phyloP scores from a whole-genome alignment of 2,329 filamentous ascomycete species.

The Nigrograna mackinnonii region DNA sequence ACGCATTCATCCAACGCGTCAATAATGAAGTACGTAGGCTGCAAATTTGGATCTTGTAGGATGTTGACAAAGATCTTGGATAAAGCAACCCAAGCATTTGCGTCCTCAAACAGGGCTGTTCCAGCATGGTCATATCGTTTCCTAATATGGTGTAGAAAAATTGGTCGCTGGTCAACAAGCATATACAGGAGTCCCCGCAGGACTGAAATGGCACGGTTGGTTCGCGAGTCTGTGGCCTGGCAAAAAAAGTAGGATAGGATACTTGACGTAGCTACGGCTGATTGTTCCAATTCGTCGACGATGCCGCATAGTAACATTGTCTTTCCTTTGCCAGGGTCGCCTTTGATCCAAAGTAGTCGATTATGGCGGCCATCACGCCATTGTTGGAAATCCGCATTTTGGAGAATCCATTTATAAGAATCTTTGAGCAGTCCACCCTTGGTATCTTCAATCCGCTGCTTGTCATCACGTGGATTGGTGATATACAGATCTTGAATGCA shows the following conservation, averaged over 20 bases:
- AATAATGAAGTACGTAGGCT: slow-evolving; percentile 9
- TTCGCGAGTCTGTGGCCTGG: slow-evolving; percentile 38
- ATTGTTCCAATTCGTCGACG: slow-evolving; percentile 28
- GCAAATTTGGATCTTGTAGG: slow-evolving; percentile 34
- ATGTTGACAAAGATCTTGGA: slow-evolving; percentile 44
- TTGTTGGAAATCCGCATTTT: slow-evolving; percentile 23
- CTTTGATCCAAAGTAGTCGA: slow-evolving; percentile 39
- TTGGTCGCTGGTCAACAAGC: slow-evolving; percentile 38
- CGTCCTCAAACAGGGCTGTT: slow-evolving; percentile 43
- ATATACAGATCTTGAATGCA: slow-evolving; percentile 9
- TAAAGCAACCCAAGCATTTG: slow-evolving; percentile 43
- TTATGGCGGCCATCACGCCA: slow-evolving; percentile 23
- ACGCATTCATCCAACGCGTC: slow-evolving; percentile 13
- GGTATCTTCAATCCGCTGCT: slow-evolving; percentile 3
- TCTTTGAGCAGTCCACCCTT: slow-evolving; percentile 27
- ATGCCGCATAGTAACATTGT: slow-evolving; percentile 36
- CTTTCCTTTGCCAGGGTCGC: slow-evolving; percentile 22
- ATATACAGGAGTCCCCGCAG: slow-evolving; percentile 50
- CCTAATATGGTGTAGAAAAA: slow-evolving; percentile 38
- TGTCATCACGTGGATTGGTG: slow-evolving; percentile 14
- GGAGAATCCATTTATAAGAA: slow-evolving; percentile 39
- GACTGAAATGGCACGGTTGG: slow-evolving; percentile 46
- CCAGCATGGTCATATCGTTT: slow-evolving; percentile 39
- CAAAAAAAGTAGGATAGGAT: slow-evolving; percentile 49
- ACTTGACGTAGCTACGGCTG: slow-evolving; percentile 1